A percentile compares a stretch with the other conserved stretches of the same genome.
These are phyloP conservation scores for Diaporthe batatas DNA, from an alignment of 2,329 filamentous ascomycete genomes.

Conservation along the genomic window DNA sequence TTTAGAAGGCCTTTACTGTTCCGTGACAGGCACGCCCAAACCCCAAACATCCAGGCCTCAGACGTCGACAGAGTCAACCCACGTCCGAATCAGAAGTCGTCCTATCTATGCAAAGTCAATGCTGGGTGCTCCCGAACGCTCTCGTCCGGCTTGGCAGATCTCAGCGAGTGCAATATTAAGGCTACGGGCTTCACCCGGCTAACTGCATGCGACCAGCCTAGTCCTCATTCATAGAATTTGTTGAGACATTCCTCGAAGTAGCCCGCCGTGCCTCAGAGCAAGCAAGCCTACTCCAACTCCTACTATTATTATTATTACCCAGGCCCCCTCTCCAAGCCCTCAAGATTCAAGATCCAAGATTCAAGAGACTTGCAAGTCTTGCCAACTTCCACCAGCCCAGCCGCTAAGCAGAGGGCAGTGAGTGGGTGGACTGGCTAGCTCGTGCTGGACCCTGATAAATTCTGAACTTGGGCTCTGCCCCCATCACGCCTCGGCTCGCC, in stretches of 20 bases:
- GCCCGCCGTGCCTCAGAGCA: conserved; percentile 11
- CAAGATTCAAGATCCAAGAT: background rate
- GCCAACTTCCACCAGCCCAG: background rate
- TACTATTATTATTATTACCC: background rate
- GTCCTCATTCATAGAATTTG: conserved; percentile 19
- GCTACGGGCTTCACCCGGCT: conserved; percentile 20
- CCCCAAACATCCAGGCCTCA: conserved; percentile 26
- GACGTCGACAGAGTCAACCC: conserved; percentile 7
- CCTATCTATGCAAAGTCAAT: conserved; percentile 15
- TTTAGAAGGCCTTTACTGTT: conserved; percentile 17
- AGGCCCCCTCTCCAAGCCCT: background rate
- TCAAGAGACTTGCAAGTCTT: background rate
- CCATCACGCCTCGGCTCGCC: conserved; percentile 16
- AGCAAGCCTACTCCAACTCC: conserved; percentile 11
- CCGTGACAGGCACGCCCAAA: conserved; percentile 13
- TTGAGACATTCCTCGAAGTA: conserved; percentile 30
- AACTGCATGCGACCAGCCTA: conserved; percentile 20
- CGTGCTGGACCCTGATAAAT: conserved; percentile 26
- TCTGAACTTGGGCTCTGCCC: background rate
- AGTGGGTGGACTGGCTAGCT: background rate
- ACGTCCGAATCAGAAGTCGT: conserved; percentile 25
- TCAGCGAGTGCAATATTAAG: conserved; percentile 26
- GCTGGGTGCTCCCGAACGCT: conserved; percentile 28
- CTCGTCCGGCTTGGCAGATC: conserved; percentile 31
- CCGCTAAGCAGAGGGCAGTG: conserved; percentile 1